Percentiles rank a stretch among this genome's conserved stretches.
phyloP scores from a whole-genome alignment of 495 filamentous ascomycete species.

The Rhypophila decipiens region DNA sequence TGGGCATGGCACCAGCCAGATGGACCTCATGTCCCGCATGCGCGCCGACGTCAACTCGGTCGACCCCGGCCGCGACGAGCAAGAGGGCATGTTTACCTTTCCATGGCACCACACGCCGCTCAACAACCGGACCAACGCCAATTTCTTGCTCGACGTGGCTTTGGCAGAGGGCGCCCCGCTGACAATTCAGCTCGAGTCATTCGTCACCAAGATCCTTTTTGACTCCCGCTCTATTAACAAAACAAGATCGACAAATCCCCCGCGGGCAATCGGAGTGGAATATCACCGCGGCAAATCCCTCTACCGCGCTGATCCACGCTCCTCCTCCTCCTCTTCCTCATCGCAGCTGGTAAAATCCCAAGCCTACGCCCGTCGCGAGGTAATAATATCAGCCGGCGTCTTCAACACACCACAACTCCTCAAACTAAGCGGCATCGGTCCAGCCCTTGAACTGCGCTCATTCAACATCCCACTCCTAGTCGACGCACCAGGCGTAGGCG shows the following conservation, averaged over 20 bases:
- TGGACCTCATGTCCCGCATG: constrained; percentile 6
- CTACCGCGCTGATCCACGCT: constrained; percentile 36
- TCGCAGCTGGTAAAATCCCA: constrained; percentile 14
- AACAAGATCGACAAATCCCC: constrained; percentile 5
- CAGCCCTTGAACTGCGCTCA: constrained; percentile 39
- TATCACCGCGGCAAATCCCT: constrained; percentile 30
- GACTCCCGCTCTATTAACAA: too few relatives aligned
- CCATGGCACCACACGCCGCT: background rate
- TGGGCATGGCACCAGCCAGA: constrained; percentile 7
- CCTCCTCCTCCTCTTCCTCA: too few relatives aligned
- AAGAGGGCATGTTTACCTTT: constrained; percentile 4
- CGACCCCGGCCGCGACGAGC: constrained; percentile 7
- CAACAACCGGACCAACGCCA: constrained; percentile 23
- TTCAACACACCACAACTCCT: constrained; percentile 54
- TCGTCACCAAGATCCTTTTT: constrained; percentile 33
- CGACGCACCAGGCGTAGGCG: constrained; percentile 49
- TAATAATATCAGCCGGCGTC: constrained; percentile 47
- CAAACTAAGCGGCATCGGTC: constrained; percentile 50
- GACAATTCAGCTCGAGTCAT: constrained; percentile 26
- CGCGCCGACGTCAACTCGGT: constrained; percentile 12
- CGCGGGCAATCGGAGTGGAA: constrained; percentile 32
- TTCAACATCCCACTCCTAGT: constrained; percentile 41
- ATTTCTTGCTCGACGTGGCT: constrained; percentile 29
- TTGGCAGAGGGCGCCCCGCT: constrained; percentile 25
- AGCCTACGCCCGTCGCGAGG: constrained; percentile 30